Evolutionary conservation across 768 basidiomycete genomes (phyloP), one percentile per base, ranked within the genome.

Genomic region (Chlorophyllum brunneum): DNA sequence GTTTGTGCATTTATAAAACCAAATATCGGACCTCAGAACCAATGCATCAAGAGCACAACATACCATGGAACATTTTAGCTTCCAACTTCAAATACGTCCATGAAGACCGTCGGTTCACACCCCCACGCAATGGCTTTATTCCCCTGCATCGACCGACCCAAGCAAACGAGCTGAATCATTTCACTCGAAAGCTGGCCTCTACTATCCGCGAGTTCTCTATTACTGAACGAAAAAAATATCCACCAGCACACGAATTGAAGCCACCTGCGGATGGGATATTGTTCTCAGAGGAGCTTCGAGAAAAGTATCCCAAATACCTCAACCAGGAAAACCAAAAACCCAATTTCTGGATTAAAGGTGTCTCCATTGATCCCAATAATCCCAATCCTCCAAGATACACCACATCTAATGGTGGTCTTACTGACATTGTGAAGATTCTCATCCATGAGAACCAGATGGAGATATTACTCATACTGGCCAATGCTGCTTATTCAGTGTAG

Each of bases 31-130:
- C n/a, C n/a, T n/a, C n/a, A n/a, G n/a, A n/a, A n/a, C n/a, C n/a
- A 26, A 73, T 73, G 74, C 71, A 73, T 48, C 72, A 72, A 63
- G 63, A 67, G 27, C 72, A 73, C 46, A 71, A 67, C 38, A 69
- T 73, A 20, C 68, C 72, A 1, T 72, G 74, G 72, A 58, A 65
- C 29, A 49, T 62, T 1, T 54, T 73, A n/a, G 58, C 68, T 6
- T 57, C 65, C 9, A 64, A 71, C 55, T 62, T 71, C 58, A 60
- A 57, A 39, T 70, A 69, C 55, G 58, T 68, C 1, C 51, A 43
- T 23, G 63, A 73, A 16, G 65, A 74, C 54, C 59, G 53, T 7
- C 46, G 56, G 0, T 39, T 56, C 27, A 70, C 67, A 1, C 70
- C 70, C 6, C 63, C 56, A 4, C 49, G 38, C 15, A 69, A 65